Percentiles rank a stretch among this genome's conserved stretches.
These are phyloP conservation scores for Aureobasidium sp. DNA, from an alignment of 2,329 filamentous ascomycete genomes.

Conservation along the genomic window DNA sequence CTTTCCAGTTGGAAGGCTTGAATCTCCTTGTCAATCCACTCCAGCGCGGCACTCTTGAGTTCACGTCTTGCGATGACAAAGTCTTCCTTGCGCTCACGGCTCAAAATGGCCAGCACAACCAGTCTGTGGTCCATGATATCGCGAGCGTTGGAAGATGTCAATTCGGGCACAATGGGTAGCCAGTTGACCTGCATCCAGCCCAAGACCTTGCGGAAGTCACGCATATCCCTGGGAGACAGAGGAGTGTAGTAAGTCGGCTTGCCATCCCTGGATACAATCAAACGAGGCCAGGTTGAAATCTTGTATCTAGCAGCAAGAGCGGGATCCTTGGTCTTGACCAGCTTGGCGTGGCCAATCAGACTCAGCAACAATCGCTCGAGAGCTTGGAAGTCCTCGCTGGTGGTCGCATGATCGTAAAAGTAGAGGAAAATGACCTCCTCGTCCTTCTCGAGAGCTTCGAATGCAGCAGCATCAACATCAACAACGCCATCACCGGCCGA, in stretches of 20 bases:
- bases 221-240: slow-evolving; percentile 83
- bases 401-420: slow-evolving; percentile 94
- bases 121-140: slow-evolving; percentile 94
- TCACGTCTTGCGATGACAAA: slow-evolving; percentile 74
- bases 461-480: slow-evolving; percentile 67
- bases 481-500: slow-evolving; percentile 67
- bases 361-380: slow-evolving; percentile 78
- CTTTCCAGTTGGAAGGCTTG: slow-evolving; percentile 86
- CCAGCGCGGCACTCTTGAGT: slow-evolving; percentile 87
- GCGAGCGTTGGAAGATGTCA: slow-evolving; percentile 81
- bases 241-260: slow-evolving; percentile 84
- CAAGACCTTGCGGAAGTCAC: slow-evolving; percentile 70
- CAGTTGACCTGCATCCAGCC: slow-evolving; percentile 95
- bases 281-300: slow-evolving; percentile 91
- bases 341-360: slow-evolving; percentile 80
- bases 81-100: slow-evolving; percentile 67
- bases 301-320: slow-evolving; percentile 75
- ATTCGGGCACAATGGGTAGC: slow-evolving; percentile 89
- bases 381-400: slow-evolving; percentile 81
- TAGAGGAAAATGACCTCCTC: slow-evolving; percentile 96
- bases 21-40: slow-evolving; percentile 97
- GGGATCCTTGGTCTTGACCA: slow-evolving; percentile 82
- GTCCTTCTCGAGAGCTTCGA: slow-evolving; percentile 78
- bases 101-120: slow-evolving; percentile 86
- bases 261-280: slow-evolving; percentile 82